Evolutionary conservation across 345 rosid species (phyloP), one percentile per base, ranked within the genome.

Genomic region (Erysimum cheiranthoides): DNA sequence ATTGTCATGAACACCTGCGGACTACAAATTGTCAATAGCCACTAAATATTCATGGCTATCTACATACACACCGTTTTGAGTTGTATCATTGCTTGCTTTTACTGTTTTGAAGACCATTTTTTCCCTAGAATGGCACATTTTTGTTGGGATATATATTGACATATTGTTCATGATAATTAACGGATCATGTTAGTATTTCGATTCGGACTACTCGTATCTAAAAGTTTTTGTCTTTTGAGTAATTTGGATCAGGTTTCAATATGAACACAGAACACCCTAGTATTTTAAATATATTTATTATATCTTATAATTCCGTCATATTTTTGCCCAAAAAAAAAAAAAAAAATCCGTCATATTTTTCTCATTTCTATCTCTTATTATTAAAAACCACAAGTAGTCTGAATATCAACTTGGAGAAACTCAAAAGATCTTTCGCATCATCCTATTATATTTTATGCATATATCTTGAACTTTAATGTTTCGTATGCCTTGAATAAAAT

Each of bases 401-500:
- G 17, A 30, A 59, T 45, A 67, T 67, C 61, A 59, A 50, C 14
- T 18, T 49, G 73, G 61, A 38, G 36, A 59, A 47, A 61, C 61
- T 28, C 61, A 47, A 36, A 59, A 66, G 43, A 39, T 66, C 2
- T 67, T 28, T 57, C n/a, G 16, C 39, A 11, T 75, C 49, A 59
- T 49, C 36, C 21, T 54, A 47, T 8, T 56, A 34, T 16, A 46
- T 32, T 18, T 9, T 8, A 54, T 46, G 36, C 11, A 34, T 46
- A 12, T 34, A 57, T 74, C 59, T 68, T 34, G 18, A 65, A n/a
- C 54, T 45, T 17, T 45, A 43, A 25, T 58, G 46, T 67, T 68
- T 68, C 11, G 40, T 32, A 27, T 11, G 31, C 59, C 47, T 66
- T 36, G 11, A 74, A 28, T 39, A 74, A 73, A 73, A 66, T 35